Base-by-base conservation (phyloP, 345 rosid genomes). In the Salix udensis region DNA sequence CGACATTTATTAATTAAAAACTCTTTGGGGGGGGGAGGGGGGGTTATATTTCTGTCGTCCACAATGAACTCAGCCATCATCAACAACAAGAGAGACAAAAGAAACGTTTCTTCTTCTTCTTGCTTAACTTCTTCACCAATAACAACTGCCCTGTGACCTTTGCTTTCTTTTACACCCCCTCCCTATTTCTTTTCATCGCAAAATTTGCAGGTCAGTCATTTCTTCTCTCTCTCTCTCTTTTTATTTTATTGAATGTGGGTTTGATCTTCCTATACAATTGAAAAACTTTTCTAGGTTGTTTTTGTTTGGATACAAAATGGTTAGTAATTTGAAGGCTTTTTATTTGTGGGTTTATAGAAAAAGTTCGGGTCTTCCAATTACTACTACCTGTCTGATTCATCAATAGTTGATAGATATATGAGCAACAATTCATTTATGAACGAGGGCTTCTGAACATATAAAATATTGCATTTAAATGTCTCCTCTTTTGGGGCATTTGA, bases 131-230 rank as follows among this genome's bases (percentile, higher is more conserved):
- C 65, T 66, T 40, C 60, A 19, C 60, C 60, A 19, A 21, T 21
- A 26, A 4, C 68, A 12, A 66, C 11, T n/a, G n/a, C 26, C 50
- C 31, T 70, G 42, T 60, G 19, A 8, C 30, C 4, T 10, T 31
- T 69, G 55, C 7, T 28, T 40, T 16, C 40, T 40, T 3, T 31
- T 68, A 65, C 64, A 50, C 67, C 48, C 30, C 26, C 14, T 55
- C 2, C 21, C 67, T 37, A 13, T 53, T 67, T 18, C 66, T 15
- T 36, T 74, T n/a, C 16, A 19, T n/a, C 64, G 11, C 39, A 74
- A 0, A 13, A 48, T 67, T 44, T 80, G 16, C 75, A 48, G 81
- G 86, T 82, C 7, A 68, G 76, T 71, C 44, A 28, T 62, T 19
- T n/a, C 4, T 64, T 31, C 55, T 67, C 10, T 62, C 23, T 31